These are phyloP conservation scores for Cnidoscolus chayamansa DNA, from an alignment of 441 rosid species.

Conservation along the genomic window DNA sequence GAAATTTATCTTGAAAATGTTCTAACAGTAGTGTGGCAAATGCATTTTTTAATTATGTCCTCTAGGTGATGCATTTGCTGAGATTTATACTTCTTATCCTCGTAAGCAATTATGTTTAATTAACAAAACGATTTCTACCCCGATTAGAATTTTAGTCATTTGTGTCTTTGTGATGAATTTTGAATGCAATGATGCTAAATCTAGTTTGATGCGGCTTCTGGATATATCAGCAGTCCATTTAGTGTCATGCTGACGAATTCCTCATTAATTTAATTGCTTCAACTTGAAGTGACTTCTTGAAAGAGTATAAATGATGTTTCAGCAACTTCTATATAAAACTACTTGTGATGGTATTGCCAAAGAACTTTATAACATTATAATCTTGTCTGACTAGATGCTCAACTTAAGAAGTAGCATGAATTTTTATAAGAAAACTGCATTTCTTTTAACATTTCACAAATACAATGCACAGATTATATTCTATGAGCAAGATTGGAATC, in stretches of 20 bases:
- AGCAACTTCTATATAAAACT: neutral
- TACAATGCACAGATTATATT: slow-evolving; percentile 59
- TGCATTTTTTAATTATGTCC: neutral
- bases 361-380: neutral
- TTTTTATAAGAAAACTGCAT: neutral
- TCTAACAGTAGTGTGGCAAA: neutral
- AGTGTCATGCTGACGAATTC: neutral
- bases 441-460: neutral
- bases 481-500: slow-evolving; percentile 98
- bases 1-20: neutral
- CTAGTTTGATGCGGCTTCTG: neutral
- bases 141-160: neutral
- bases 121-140: neutral
- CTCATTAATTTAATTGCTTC: neutral
- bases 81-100: neutral
- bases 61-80: neutral
- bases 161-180: neutral
- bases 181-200: neutral
- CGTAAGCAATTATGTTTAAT: neutral
- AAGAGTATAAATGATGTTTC: neutral
- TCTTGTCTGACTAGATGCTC: neutral
- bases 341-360: neutral
- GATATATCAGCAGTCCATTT: neutral
- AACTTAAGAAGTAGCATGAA: slow-evolving; percentile 5
- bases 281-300: neutral